Percentiles rank a stretch among this genome's conserved stretches.
phyloP scores from a whole-genome alignment of 495 filamentous ascomycete species.

The Penicillium taxi region DNA sequence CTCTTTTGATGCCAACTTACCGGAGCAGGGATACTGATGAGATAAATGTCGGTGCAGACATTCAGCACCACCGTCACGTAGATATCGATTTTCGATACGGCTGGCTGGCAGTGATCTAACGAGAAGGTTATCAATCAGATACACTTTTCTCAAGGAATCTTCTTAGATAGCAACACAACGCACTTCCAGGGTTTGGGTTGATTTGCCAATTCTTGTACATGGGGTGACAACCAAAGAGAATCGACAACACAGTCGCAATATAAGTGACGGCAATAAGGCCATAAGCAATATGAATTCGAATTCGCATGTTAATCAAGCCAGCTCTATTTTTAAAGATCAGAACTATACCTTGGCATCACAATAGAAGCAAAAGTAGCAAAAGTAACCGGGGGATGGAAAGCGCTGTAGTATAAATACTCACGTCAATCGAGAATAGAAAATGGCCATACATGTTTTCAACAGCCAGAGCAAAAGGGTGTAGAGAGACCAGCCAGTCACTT shows the following conservation, averaged over 20 bases:
- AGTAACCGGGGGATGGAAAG: background rate
- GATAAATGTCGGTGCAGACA: constrained; percentile 46
- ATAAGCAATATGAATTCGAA: constrained; percentile 48
- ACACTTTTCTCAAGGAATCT: background rate
- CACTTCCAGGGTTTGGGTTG: constrained; percentile 48
- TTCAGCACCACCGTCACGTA: constrained; percentile 45
- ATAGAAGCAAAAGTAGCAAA: background rate
- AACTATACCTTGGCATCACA: constrained; percentile 3
- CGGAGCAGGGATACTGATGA: constrained; percentile 49
- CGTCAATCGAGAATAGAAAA: constrained; percentile 57
- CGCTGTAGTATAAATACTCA: constrained; percentile 18
- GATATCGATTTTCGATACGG: constrained; percentile 40
- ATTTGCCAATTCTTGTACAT: constrained; percentile 53
- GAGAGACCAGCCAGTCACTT: constrained; percentile 50
- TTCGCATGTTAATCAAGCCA: constrained; percentile 40
- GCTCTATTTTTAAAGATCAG: constrained; percentile 28
- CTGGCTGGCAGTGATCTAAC: constrained; percentile 38
- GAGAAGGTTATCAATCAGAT: background rate
- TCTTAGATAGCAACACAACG: constrained; percentile 24
- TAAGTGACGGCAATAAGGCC: constrained; percentile 44
- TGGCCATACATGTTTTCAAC: constrained; percentile 50
- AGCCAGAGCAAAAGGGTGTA: constrained; percentile 52
- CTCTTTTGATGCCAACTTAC: constrained; percentile 17
- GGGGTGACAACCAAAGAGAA: constrained; percentile 47
- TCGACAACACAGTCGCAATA: constrained; percentile 45